phyloP scores from a whole-genome alignment of 805 yeast genomes.

The Kodamaea hsintzibuensis region DNA sequence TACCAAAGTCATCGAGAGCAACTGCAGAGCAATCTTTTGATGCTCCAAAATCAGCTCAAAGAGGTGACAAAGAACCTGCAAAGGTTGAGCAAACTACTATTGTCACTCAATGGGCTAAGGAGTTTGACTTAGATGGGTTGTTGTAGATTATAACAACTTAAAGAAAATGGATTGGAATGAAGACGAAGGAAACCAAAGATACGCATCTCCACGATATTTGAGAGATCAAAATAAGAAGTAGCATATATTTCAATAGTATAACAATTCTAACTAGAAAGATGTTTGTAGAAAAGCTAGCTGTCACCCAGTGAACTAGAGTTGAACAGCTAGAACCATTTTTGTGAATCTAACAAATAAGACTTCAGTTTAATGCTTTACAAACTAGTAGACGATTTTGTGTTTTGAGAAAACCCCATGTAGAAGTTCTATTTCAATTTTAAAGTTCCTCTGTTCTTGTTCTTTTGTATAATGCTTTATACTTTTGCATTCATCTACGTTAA shows the following conservation, averaged over 20 bases:
- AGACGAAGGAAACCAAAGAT: neutral
- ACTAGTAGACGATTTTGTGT: no score
- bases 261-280: neutral
- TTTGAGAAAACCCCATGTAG: no score
- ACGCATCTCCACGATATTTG: neutral
- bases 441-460: no score
- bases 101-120: slow-evolving; percentile 90
- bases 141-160: slow-evolving; percentile 32
- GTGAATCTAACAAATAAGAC: no score
- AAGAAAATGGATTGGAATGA: neutral
- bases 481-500: no score
- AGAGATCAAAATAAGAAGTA: neutral
- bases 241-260: neutral
- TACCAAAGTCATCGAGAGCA: slow-evolving; percentile 61
- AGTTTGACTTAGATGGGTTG: slow-evolving; percentile 86
- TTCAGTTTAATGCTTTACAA: no score
- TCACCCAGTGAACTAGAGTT: no score
- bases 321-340: no score
- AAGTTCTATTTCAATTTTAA: no score
- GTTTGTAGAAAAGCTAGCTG: neutral
- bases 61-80: slow-evolving; percentile 47
- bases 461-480: no score
- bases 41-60: slow-evolving; percentile 38
- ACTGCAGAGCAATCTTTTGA: slow-evolving; percentile 21
- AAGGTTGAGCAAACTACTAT: slow-evolving; percentile 69